These are phyloP conservation scores for Fusarium pilosicola DNA, from an alignment of 2,329 filamentous ascomycete genomes.

Conservation along the genomic window DNA sequence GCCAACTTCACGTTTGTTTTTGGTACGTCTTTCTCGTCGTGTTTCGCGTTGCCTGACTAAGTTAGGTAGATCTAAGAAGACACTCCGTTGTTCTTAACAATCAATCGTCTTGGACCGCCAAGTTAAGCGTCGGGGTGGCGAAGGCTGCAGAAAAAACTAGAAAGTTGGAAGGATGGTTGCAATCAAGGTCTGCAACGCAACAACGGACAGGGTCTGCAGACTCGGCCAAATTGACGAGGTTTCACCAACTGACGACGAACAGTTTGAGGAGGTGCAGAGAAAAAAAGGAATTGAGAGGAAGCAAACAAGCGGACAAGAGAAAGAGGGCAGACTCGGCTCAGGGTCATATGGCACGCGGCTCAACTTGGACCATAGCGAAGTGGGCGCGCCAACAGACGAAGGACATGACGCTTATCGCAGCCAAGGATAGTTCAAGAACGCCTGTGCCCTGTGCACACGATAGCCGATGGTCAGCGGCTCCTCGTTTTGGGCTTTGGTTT, in stretches of 20 bases:
- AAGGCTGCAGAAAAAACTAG: constrained; percentile 27
- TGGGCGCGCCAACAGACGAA: constrained; percentile 30
- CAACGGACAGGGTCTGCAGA: constrained; percentile 18
- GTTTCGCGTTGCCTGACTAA: neutral
- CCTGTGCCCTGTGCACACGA: constrained; percentile 31
- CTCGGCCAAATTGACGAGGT: constrained; percentile 2
- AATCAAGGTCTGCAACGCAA: constrained; percentile 22
- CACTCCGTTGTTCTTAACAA: neutral
- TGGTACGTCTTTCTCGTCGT: neutral
- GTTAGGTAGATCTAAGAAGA: neutral
- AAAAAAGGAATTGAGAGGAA: neutral
- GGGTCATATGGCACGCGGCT: constrained; percentile 27
- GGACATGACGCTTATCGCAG: constrained; percentile 43
- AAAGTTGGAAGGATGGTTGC: constrained; percentile 26
- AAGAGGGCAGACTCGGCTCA: constrained; percentile 31
- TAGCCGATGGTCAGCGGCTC: constrained; percentile 32
- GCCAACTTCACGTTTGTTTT: constrained; percentile 12
- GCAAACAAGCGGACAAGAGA: neutral
- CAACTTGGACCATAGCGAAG: constrained; percentile 24
- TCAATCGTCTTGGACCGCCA: constrained; percentile 5
- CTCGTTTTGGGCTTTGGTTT: constrained; percentile 7
- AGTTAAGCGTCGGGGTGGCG: constrained; percentile 24
- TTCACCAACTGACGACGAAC: neutral
- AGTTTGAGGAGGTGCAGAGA: neutral
- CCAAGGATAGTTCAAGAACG: constrained; percentile 24